phyloP scores from a whole-genome alignment of 2,329 filamentous ascomycete genomes.

The Chalaropsis ovoidea region DNA sequence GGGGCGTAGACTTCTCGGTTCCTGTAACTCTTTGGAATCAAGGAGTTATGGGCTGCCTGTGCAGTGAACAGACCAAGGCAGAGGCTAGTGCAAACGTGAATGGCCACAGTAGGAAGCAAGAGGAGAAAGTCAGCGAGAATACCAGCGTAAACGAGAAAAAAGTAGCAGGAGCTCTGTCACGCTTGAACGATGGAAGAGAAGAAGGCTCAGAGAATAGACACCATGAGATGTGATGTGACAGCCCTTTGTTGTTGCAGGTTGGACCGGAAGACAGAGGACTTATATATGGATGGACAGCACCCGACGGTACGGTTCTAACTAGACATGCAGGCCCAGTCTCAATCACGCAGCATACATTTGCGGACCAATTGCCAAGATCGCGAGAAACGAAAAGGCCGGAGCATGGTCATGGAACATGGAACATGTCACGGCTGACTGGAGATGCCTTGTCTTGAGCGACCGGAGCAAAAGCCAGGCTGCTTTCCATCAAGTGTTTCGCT shows the following conservation, averaged over 20 bases:
- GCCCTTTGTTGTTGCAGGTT: not conserved
- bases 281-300: not conserved
- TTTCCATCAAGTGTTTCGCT: not conserved
- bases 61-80: not conserved
- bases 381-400: not conserved
- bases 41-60: too few relatives aligned
- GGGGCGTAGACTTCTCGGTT: not conserved
- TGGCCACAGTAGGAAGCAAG: not conserved
- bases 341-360: not conserved
- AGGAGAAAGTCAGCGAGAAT: not conserved
- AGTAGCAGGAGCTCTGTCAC: not conserved
- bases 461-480: not conserved
- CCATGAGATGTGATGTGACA: not conserved
- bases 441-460: not conserved
- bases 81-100: not conserved
- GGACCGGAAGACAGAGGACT: not conserved
- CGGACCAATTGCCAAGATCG: slow-evolving; percentile 1
- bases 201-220: not conserved
- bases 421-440: not conserved
- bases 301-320: not conserved
- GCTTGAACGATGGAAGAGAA: not conserved
- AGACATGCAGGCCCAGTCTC: not conserved
- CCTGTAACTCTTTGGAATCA: not conserved
- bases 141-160: not conserved
- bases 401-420: not conserved